Percentiles rank a stretch among this genome's conserved stretches.
phyloP scores from a whole-genome alignment of 2,329 filamentous ascomycete genomes.

The Metarhizium guizhouense region DNA sequence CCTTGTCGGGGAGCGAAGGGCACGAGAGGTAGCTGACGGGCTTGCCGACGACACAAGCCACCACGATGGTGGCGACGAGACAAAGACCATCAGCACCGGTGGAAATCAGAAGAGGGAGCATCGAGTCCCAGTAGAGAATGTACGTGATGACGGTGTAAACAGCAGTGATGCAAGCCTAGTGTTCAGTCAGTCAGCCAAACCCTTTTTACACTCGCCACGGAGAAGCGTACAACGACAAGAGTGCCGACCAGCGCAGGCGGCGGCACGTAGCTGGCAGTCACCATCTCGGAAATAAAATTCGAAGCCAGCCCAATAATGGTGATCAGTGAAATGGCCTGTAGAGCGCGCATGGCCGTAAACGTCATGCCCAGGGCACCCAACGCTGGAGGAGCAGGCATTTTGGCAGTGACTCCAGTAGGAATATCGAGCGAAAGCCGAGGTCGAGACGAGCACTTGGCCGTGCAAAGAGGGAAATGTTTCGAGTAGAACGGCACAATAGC shows the following conservation, averaged over 20 bases:
- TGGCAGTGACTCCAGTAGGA: slow-evolving; percentile 19
- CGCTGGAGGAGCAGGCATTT: slow-evolving; percentile 39
- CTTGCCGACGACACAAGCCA: slow-evolving; percentile 68
- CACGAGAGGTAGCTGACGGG: slow-evolving; percentile 75
- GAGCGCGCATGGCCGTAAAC: slow-evolving; percentile 63
- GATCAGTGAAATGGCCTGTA: slow-evolving; percentile 65
- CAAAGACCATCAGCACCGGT: slow-evolving; percentile 58
- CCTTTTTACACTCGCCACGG: not conserved
- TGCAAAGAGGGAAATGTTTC: slow-evolving; percentile 32
- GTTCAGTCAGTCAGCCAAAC: not conserved
- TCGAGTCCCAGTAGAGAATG: slow-evolving; percentile 70
- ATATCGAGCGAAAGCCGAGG: slow-evolving; percentile 36
- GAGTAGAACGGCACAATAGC: slow-evolving; percentile 30
- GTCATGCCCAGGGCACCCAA: slow-evolving; percentile 68
- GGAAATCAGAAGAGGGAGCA: slow-evolving; percentile 65
- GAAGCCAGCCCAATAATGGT: slow-evolving; percentile 71
- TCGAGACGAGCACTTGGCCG: slow-evolving; percentile 25
- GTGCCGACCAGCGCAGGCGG: slow-evolving; percentile 70
- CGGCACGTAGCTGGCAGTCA: slow-evolving; percentile 53
- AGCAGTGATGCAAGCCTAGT: slow-evolving; percentile 64
- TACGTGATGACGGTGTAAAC: slow-evolving; percentile 74
- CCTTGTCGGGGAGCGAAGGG: slow-evolving; percentile 35
- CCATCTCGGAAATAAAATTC: slow-evolving; percentile 75
- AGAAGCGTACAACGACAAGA: slow-evolving; percentile 61
- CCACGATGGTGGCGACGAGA: slow-evolving; percentile 68